phyloP scores from a whole-genome alignment of 2,329 filamentous ascomycete genomes.

The Hymenoscyphus salicellus region DNA sequence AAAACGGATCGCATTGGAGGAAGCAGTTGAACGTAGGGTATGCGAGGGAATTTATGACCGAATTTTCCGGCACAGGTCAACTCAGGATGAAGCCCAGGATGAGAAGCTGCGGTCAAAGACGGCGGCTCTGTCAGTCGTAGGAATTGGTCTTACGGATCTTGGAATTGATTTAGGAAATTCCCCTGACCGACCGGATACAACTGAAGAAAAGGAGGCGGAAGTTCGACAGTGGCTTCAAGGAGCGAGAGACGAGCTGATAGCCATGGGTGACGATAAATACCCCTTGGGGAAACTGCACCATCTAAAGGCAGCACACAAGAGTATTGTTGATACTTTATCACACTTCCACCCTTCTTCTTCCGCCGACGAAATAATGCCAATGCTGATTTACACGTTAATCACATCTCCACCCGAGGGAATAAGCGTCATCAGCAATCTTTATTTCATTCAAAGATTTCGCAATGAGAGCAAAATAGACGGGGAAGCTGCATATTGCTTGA shows the following conservation, averaged over 20 bases:
- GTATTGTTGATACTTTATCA: constrained; percentile 81
- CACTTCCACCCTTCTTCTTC: constrained; percentile 76
- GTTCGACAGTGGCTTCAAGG: constrained; percentile 70
- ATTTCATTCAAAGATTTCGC: constrained; percentile 90
- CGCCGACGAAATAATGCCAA: constrained; percentile 94
- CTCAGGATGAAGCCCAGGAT: constrained; percentile 90
- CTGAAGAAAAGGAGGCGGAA: constrained; percentile 60
- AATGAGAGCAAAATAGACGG: constrained; percentile 83
- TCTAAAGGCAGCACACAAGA: constrained; percentile 84
- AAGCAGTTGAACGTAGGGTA: constrained; percentile 82
- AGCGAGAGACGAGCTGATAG: constrained; percentile 67
- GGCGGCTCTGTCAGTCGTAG: constrained; percentile 83
- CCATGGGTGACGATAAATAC: constrained; percentile 84
- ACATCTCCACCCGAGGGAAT: constrained; percentile 82
- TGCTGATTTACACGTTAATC: constrained; percentile 93
- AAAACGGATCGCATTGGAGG: constrained; percentile 75
- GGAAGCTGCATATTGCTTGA: constrained; percentile 92
- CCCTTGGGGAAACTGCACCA: constrained; percentile 88
- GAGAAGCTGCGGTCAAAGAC: constrained; percentile 93
- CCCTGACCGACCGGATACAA: constrained; percentile 54
- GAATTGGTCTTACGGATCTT: constrained; percentile 82
- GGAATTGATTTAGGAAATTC: constrained; percentile 68
- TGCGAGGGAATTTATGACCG: constrained; percentile 83
- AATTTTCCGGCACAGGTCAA: constrained; percentile 87
- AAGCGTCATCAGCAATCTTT: constrained; percentile 88